Evolutionary conservation across 805 yeast species (phyloP).

Genomic region (Hanseniaspora meyeri): DNA sequence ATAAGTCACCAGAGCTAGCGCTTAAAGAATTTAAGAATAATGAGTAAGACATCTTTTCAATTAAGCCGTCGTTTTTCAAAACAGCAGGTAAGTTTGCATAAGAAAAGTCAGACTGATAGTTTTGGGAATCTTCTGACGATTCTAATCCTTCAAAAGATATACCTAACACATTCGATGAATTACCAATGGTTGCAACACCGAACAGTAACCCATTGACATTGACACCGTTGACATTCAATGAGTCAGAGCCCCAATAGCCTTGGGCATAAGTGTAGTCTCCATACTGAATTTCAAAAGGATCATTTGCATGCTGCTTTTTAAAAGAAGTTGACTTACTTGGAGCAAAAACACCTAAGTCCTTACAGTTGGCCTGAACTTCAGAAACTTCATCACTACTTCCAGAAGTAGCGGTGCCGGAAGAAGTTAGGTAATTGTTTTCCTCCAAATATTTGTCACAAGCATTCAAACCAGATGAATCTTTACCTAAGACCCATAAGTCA

Average conservation of each 20-base stretch:
- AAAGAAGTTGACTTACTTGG: neutral
- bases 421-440: neutral
- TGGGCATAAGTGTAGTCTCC: conserved; percentile 40
- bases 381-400: neutral
- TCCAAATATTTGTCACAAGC: conserved; percentile 1
- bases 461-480: neutral
- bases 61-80: conserved; percentile 46
- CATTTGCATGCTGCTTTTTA: neutral
- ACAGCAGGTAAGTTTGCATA: conserved; percentile 59
- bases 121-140: conserved; percentile 36
- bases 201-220: conserved; percentile 43
- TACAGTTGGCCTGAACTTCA: neutral
- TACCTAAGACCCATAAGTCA: conserved; percentile 49
- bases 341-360: neutral
- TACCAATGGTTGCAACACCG: conserved; percentile 60
- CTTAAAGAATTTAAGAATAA: conserved; percentile 40
- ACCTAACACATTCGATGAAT: conserved; percentile 53
- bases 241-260: conserved; percentile 41
- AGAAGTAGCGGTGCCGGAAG: neutral
- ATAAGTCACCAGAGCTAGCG: conserved; percentile 38
- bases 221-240: conserved; percentile 40
- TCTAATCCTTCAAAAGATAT: conserved; percentile 63
- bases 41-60: conserved; percentile 46
- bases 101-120: conserved; percentile 11
- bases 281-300: conserved; percentile 34